phyloP scores from a whole-genome alignment of 1,284 basidiomycete species.

The Neotropicomus parvogracilis region DNA sequence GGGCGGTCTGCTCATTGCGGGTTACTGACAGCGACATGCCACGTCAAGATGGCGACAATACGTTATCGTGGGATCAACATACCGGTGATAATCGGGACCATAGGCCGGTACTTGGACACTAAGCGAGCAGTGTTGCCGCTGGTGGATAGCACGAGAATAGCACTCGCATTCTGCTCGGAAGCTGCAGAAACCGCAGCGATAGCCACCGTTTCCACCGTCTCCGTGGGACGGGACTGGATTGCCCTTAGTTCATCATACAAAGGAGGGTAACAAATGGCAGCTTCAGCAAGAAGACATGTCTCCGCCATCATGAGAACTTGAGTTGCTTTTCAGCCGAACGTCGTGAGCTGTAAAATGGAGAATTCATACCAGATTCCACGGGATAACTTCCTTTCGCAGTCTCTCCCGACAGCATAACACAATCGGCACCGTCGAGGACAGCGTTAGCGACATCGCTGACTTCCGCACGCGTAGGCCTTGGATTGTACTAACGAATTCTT shows the following conservation, averaged over 20 bases:
- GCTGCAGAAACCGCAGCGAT: constrained; percentile 92
- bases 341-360: neutral
- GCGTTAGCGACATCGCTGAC: constrained; percentile 98
- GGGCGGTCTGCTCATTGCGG: constrained; percentile 91
- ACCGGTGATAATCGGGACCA: constrained; percentile 93
- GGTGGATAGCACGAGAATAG: constrained; percentile 95
- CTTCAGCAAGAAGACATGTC: constrained; percentile 92
- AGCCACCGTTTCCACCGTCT: constrained; percentile 90
- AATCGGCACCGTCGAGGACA: constrained; percentile 94
- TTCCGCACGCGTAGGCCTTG: constrained; percentile 93
- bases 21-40: constrained; percentile 60
- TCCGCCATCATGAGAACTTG: constrained; percentile 98
- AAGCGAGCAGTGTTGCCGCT: constrained; percentile 95
- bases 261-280: constrained; percentile 89
- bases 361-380: constrained; percentile 76
- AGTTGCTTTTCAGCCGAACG: constrained; percentile 14
- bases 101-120: constrained; percentile 94
- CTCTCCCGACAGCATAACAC: constrained; percentile 98
- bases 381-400: constrained; percentile 96
- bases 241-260: constrained; percentile 85
- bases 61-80: constrained; percentile 23
- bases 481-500: constrained; percentile 73
- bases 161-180: constrained; percentile 90
- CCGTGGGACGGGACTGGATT: constrained; percentile 80
- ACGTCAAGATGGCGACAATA: constrained; percentile 2